Evolutionary conservation across 1,284 basidiomycete genomes (phyloP), one percentile per base, ranked within the genome.

Genomic region (Earliella scabrosa): DNA sequence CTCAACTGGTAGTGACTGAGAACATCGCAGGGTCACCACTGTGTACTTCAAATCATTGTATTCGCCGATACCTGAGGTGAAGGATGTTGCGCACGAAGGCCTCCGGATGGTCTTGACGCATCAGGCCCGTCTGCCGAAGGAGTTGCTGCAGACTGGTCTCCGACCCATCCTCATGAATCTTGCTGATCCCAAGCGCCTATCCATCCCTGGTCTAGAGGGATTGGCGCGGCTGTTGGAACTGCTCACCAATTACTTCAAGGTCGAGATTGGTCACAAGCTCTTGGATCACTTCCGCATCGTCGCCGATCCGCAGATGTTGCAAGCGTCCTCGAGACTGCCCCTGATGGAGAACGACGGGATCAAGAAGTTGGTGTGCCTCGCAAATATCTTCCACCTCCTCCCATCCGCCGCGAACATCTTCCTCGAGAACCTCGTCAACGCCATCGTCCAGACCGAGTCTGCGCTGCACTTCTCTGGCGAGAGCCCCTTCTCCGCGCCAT

Each of bases 11-110:
- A 18, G 39, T 41, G 11, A 18, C 48, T 52, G 26, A 52, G 31
- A 52, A 51, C 36, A 47, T 55, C 3, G 2, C 61, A 95, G 94
- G 63, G 92, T 98, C 35, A 97, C 95, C 23, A 83, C 92, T 29
- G 93, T 98, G 20, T 99, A 99, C 77, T 99, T 99, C 85, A 99
- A 99, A 76, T 96, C 97, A 14, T 82, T 99, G 41, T 99, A 99
- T 74, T 97, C 96, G 4, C 82, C 88, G 20, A 92, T 90, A n/a
- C 82, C 87, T 13, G 95, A 98, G 68, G 92, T 99, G 59, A 98
- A 98, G 66, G 90, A 97, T 65, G 95, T 95, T 10, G 96, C 97
- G 1, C 95, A 98, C 67, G 93, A 97, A 64, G 95, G 95, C 47
- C 83, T 99, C 44, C 86, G 92, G 60, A 90, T 93, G 74, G 94